Conservation (phyloP, 202 grass and related monocot genomes). For the Zizania palustris region DNA sequence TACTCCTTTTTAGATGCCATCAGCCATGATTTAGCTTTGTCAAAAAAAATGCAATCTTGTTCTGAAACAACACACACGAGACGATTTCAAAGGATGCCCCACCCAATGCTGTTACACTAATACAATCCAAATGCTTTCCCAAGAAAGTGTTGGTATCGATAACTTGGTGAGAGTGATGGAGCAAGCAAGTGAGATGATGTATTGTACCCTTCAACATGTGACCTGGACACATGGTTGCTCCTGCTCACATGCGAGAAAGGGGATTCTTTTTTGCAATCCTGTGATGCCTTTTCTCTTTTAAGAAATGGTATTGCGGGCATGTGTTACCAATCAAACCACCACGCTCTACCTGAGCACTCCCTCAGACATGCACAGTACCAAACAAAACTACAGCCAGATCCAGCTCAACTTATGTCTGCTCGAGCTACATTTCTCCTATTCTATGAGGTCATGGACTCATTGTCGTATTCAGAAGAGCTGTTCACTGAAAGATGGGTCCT, state of each 20-base stretch:
- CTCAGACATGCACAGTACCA: constrained; percentile 32
- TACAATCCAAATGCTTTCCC: background rate
- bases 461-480: constrained; percentile 15
- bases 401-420: constrained; percentile 52
- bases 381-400: constrained; percentile 79
- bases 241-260: constrained; percentile 46
- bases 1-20: background rate
- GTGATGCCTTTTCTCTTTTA: constrained; percentile 17
- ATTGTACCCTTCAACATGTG: constrained; percentile 41
- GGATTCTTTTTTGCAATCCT: constrained; percentile 29
- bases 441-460: constrained; percentile 15
- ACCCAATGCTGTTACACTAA: background rate
- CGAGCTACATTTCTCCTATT: background rate
- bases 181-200: background rate
- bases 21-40: constrained; percentile 29
- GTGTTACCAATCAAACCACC: constrained; percentile 23
- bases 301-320: constrained; percentile 38
- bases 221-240: constrained; percentile 13
- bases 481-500: background rate
- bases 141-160: background rate
- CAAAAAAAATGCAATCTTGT: constrained; percentile 3
- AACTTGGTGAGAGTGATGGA: constrained; percentile 30
- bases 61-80: background rate
- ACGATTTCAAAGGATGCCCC: background rate
- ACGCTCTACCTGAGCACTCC: constrained; percentile 26